Percentiles rank a stretch among this genome's conserved stretches.
Conservation (phyloP, 2,329 filamentous ascomycete genomes). For the Xylariales sp. region DNA sequence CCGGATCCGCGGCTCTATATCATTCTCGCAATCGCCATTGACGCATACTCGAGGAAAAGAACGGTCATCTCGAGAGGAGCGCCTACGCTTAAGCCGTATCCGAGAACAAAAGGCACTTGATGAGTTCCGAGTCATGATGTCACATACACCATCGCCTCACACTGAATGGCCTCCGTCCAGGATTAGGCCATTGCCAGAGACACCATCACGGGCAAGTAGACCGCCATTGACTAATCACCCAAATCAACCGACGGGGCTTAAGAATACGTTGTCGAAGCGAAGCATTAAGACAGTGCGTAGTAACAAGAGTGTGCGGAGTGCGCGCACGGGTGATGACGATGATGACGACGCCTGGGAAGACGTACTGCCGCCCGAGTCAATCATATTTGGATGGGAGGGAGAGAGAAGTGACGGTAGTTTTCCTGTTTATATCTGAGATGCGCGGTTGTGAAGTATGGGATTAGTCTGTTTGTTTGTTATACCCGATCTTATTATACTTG, state of each 20-base stretch:
- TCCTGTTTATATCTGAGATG: conserved; percentile 47
- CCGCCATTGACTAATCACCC: conserved; percentile 36
- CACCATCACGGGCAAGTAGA: conserved; percentile 37
- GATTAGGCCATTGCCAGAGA: conserved; percentile 41
- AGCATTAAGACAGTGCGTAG: conserved; percentile 42
- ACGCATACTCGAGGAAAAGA: conserved; percentile 35
- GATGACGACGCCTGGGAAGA: conserved; percentile 50
- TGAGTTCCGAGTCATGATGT: conserved; percentile 35
- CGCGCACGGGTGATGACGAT: conserved; percentile 39
- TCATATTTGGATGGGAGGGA: conserved; percentile 44
- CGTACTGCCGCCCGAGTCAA: conserved; percentile 45
- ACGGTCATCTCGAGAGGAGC: conserved; percentile 39
- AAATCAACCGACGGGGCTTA: conserved; percentile 33
- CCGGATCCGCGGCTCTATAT: conserved; percentile 28
- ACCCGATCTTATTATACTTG: conserved; percentile 27
- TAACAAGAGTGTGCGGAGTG: conserved; percentile 41
- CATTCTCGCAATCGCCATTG: conserved; percentile 36
- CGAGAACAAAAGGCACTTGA: conserved; percentile 37
- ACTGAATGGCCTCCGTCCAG: conserved; percentile 32
- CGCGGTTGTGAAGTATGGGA: background rate
- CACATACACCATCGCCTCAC: conserved; percentile 39
- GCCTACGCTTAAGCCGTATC: conserved; percentile 36
- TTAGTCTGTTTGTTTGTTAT: conserved; percentile 26
- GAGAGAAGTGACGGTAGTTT: conserved; percentile 46
- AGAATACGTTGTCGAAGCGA: conserved; percentile 38